Base-by-base conservation (phyloP, 1,139 yeast species). In the Yamadazyma blattariae region DNA sequence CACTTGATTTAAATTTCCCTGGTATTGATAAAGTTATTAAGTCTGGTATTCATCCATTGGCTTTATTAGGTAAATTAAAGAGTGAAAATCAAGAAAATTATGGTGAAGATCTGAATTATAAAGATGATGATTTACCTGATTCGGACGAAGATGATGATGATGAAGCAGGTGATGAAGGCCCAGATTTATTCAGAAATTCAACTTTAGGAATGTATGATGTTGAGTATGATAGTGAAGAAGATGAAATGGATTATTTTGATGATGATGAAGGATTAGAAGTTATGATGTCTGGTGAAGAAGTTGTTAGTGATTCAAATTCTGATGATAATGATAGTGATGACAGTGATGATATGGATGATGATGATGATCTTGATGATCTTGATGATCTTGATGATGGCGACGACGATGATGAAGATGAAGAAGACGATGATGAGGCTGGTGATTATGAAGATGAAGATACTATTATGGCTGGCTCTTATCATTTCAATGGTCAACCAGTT, bases 181-280 rank as follows among this genome's bases (percentile, higher is more conserved):
- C 95, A 0, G 95, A 89, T 54, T 67, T 90, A 51, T 82, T 89
- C 58, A 71, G 83, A 35, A 88, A 90, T 54, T 89, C 97, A 0
- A 87, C 97, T 0, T 68, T 90, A 34, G 97, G 97, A 2, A 89
- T 90, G 96, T 90, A 85, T 54, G 97, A 90, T 49, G 81, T 86
- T 34, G 95, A 85, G 35, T 73, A 79, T 27, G 88, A 82, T 42
- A 80, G 82, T 35, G 90, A 83, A 31, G 64, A 54, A 22, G 68
- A 64, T 33, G 62, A 54, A 5, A 27, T 21, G 29, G 36, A 35
- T 18, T 27, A 32, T 25, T 35, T 25, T 28, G 35, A 56, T 20
- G 68, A 63, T 29, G 32, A 56, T 18, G 68, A 63, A 29, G n/a
- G n/a, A n/a, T 61, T 63, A 30, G 73, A 65, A 29, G 70, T 54